Conservation (phyloP, 441 rosid species). For the Populus hybrid region DNA sequence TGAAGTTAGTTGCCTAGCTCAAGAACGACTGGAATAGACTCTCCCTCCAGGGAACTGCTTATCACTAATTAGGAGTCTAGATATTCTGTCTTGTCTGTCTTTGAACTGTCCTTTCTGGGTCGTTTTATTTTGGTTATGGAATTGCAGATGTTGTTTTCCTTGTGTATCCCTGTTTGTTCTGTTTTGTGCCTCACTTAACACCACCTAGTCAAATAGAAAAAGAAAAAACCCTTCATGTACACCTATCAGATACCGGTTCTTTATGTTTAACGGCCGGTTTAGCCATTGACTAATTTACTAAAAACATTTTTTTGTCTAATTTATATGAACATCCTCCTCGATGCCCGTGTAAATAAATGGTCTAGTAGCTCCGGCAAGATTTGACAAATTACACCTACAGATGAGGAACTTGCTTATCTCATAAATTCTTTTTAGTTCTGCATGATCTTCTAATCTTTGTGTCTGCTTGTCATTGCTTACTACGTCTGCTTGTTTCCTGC, state of each 20-base stretch:
- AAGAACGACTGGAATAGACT: not conserved
- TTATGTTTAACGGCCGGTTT: no score
- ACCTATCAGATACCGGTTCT: not conserved
- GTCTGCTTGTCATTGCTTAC: not conserved
- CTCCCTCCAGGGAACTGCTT: conserved; percentile 10
- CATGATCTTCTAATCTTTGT: not conserved
- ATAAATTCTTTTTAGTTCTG: not conserved
- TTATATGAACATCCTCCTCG: not conserved
- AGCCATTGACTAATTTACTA: not conserved
- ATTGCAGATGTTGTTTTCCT: not conserved
- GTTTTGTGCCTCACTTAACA: not conserved
- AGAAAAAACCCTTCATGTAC: not conserved
- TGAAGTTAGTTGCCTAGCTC: conserved; percentile 38
- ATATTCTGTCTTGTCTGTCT: conserved; percentile 4
- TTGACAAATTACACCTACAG: not conserved
- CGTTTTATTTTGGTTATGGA: not conserved
- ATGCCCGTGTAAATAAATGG: not conserved
- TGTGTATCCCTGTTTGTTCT: not conserved
- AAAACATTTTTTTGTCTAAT: not conserved
- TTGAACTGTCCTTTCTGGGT: not conserved
- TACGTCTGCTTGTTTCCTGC: not conserved
- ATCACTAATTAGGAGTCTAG: conserved; percentile 9
- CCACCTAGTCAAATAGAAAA: not conserved
- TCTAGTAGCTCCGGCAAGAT: not conserved
- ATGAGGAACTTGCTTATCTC: not conserved